A percentile compares a stretch with the other conserved stretches of the same genome.
These are phyloP conservation scores for Verticillium nonalfalfae DNA, from an alignment of 2,329 filamentous ascomycete genomes.

Conservation along the genomic window DNA sequence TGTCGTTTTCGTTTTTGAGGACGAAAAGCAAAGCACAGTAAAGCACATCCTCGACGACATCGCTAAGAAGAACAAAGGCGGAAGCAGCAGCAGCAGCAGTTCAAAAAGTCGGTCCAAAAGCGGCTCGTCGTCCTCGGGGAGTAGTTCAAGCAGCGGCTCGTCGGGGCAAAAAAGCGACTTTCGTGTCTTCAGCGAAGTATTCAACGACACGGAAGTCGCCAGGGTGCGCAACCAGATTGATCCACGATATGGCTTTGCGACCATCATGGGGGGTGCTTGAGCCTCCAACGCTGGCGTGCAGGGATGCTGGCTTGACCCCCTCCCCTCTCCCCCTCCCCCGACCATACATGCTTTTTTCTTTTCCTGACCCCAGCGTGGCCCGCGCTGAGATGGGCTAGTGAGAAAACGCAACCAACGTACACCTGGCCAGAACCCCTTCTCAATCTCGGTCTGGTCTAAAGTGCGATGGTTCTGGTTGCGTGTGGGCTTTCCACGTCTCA, in stretches of 20 bases:
- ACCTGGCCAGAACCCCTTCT: not conserved
- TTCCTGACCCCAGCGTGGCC: not conserved
- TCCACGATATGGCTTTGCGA: constrained; percentile 38
- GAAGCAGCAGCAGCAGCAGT: constrained; percentile 15
- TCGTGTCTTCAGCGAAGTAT: constrained; percentile 47
- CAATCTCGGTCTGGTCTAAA: not conserved
- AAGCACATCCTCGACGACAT: constrained; percentile 48
- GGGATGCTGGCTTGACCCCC: not conserved
- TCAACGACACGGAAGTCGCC: constrained; percentile 42
- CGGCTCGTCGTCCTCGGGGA: constrained; percentile 18
- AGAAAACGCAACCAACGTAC: not conserved
- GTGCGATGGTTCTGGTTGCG: not conserved
- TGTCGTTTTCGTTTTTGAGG: constrained; percentile 60
- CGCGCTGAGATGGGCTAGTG: not conserved
- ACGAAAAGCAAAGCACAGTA: constrained; percentile 45
- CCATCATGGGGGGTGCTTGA: constrained; percentile 12
- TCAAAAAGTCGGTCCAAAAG: constrained; percentile 26
- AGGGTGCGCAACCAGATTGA: constrained; percentile 44
- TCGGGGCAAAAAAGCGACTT: constrained; percentile 31
- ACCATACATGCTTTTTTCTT: not conserved
- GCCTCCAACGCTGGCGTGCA: not conserved
- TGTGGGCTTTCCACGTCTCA: not conserved
- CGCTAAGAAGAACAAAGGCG: constrained; percentile 36
- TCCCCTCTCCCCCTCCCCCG: not conserved
- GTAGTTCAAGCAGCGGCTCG: constrained; percentile 15